A percentile compares a stretch with the other conserved stretches of the same genome.
Evolutionary conservation across 768 basidiomycete genomes (phyloP).

Genomic region (Tylopilus felleus): DNA sequence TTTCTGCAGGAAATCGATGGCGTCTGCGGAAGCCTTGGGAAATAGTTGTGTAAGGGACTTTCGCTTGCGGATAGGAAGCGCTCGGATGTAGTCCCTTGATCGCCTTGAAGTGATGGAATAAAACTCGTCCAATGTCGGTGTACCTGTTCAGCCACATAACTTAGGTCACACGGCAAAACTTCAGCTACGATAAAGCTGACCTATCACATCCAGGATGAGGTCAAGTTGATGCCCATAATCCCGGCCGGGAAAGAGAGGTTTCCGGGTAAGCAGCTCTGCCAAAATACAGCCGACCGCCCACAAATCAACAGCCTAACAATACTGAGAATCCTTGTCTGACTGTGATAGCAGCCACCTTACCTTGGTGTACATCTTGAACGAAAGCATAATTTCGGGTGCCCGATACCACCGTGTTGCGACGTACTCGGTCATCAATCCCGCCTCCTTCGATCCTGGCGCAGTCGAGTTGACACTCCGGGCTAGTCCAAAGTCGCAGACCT

Average conservation of each 20-base stretch:
- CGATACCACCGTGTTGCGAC: conserved; percentile 94
- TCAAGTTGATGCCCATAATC: conserved; percentile 87
- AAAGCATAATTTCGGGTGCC: conserved; percentile 93
- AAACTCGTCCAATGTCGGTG: conserved; percentile 87
- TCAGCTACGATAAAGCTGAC: conserved; percentile 25
- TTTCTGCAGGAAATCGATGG: conserved; percentile 68
- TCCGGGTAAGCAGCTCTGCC: conserved; percentile 78
- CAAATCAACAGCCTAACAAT: conserved; percentile 57
- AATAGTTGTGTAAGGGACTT: conserved; percentile 68
- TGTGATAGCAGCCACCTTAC: conserved; percentile 28
- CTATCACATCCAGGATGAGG: conserved; percentile 85
- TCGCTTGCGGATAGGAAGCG: conserved; percentile 78
- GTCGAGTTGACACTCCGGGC: conserved; percentile 62
- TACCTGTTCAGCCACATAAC: conserved; percentile 41
- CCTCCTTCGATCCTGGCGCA: conserved; percentile 54
- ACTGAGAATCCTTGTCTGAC: conserved; percentile 6
- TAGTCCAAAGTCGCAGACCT: conserved; percentile 87
- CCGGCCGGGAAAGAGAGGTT: conserved; percentile 84
- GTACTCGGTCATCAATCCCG: conserved; percentile 75
- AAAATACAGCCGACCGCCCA: conserved; percentile 76
- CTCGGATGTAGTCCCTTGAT: conserved; percentile 84
- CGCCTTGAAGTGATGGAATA: conserved; percentile 83
- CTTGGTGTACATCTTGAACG: conserved; percentile 86
- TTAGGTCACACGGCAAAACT: conserved; percentile 22
- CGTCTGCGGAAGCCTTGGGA: conserved; percentile 70